Base-by-base conservation (phyloP, 805 yeast species). In the Lachancea quebecensis region DNA sequence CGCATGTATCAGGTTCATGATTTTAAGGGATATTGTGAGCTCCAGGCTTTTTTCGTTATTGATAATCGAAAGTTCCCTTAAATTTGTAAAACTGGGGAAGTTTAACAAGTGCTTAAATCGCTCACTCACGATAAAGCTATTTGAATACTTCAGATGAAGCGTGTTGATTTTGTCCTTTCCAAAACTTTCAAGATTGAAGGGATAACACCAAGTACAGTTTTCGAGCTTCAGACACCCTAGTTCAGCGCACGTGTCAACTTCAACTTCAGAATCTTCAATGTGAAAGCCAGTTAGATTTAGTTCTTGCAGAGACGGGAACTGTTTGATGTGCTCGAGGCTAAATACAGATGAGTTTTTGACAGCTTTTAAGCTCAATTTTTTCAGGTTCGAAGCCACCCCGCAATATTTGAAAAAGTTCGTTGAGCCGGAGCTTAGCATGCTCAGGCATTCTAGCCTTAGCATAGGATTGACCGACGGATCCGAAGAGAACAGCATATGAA, bases 171-270 rank as follows among this genome's bases (percentile, higher is more conserved):
- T 50, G 14, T 50, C 47, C 17, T 50, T 50, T 5, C 64, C 64
- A 43, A 64, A 63, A 29, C 52, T 53, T 21, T 56, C 58, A 37
- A 76, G 55, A 15, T 69, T 64, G 52, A 77, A 77, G 1, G 82
- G 82, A 49, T 75, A 78, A 47, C 73, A 74, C 82, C 82, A 78
- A 1, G 73, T 69, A 57, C 82, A 78, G 49, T 77, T 67, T 11
- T 56, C 50, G 4, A 78, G 51, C 3, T 55, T 50, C 21, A 75
- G 50, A 2, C 50, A 51, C 4, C 52, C 51, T 27, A 71, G 53
- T 1, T 50, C 33, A 4, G 57, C 53, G 1, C 56, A 49, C 10
- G 53, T 42, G 1, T 49, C 54, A 7, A 51, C 64, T 2, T 58
- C 57, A 18, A 47, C 62, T 25, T 40, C 43, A 57, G 75, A 77